Base-by-base conservation (phyloP, 306 rosid genomes). In the Cercis canadensis region DNA sequence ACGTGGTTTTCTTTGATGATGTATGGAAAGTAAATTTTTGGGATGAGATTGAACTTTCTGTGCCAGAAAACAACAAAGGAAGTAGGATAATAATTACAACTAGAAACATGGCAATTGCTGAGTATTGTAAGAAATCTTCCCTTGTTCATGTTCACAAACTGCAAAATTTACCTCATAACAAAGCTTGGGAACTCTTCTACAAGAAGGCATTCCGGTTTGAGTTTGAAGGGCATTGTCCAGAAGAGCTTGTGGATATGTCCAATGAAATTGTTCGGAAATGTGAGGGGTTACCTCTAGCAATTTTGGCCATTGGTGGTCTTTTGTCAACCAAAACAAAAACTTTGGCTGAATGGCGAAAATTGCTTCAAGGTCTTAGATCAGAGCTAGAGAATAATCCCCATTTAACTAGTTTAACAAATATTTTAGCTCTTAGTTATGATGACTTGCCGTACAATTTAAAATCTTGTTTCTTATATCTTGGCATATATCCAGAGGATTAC, bases 401-500 rank as follows among this genome's bases (percentile, higher is more conserved):
- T n/a, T n/a, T n/a, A n/a, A n/a, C n/a, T n/a, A n/a, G n/a, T n/a
- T n/a, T n/a, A n/a, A n/a, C n/a, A n/a, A n/a, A n/a, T n/a, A n/a
- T n/a, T n/a, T n/a, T n/a, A n/a, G n/a, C n/a, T n/a, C n/a, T n/a
- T n/a, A n/a, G n/a, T n/a, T n/a, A n/a, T n/a, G n/a, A n/a, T n/a
- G n/a, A n/a, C n/a, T n/a, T n/a, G n/a, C n/a, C n/a, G n/a, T n/a
- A n/a, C n/a, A n/a, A n/a, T n/a, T n/a, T n/a, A n/a, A n/a, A n/a
- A n/a, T n/a, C n/a, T n/a, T n/a, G n/a, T n/a, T n/a, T n/a, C n/a
- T n/a, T 3, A 73, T n/a, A 80, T 65, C 72, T 80, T 41, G 80
- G 73, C 8, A 24, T 80, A 4, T 80, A 74, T 63, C 84, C 84
- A 0, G 74, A 64, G 51, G 84, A 75, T 52, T 69, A 75, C 73